Base-by-base conservation (phyloP, 805 yeast genomes). In the Yarrowia sp. region DNA sequence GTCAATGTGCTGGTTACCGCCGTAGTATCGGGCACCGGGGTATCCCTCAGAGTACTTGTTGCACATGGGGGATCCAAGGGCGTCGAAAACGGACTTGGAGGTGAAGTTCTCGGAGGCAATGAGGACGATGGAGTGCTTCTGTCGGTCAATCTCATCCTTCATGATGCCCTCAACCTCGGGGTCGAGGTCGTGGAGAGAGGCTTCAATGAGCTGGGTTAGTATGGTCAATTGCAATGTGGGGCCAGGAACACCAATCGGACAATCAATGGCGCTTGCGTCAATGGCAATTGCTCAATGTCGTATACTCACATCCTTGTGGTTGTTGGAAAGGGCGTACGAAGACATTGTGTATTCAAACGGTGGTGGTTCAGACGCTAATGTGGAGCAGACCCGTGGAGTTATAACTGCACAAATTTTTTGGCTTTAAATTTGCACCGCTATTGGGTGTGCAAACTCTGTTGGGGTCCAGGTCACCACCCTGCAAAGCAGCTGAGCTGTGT, bases 21-120 rank as follows among this genome's bases (percentile, higher is more conserved):
- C 99, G 77, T 95, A 95, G 83, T 95, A 95, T 79, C 99, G 87
- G 69, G 96, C 98, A 70, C 98, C 98, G 67, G 99, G 99, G 81
- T 95, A 93, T 68, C 99, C 99, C 81, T 95, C 99, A 43, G 98
- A 92, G 81, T 95, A 95, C 83, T 95, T 95, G 86, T 95, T 95
- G 77, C 90, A 90, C 97, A 95, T 91, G 76, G 96, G 97, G 61
- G 98, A 88, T 71, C 99, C 99, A 73, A 93, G 86, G 38, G 96
- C 90, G 74, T 95, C 98, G 81, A 93, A 89, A 53, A 95, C 99
- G 45, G 98, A 89, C 71, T 89, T 89, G 65, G 98, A 89, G 65
- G 99, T 95, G 82, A 93, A 92, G 80, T 95, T 95, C 81, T 95
- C 99, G 65, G 97, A 90, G 36, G 99, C 97, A 77, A 95, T 95